A percentile compares a stretch with the other conserved stretches of the same genome.
Conservation (phyloP, 2,329 filamentous ascomycete genomes). For the Teratosphaeria zuluensis region DNA sequence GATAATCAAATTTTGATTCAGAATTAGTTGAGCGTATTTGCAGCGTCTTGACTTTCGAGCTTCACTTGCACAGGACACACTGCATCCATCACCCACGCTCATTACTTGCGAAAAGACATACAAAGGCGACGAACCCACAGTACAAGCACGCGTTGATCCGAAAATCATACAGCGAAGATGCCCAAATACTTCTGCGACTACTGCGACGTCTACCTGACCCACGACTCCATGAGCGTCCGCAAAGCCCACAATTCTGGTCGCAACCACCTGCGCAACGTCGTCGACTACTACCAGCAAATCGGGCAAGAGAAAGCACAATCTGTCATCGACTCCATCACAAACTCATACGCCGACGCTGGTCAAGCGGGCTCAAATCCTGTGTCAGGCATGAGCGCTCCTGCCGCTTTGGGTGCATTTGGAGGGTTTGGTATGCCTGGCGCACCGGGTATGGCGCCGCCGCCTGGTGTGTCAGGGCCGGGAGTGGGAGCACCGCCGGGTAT, state of each 20-base stretch:
- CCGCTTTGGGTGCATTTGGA: constrained; percentile 4
- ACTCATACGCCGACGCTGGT: constrained; percentile 88
- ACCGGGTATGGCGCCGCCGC: constrained; percentile 21
- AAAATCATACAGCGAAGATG: constrained; percentile 12
- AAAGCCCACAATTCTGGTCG: constrained; percentile 96
- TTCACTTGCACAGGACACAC: not conserved
- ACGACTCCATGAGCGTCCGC: constrained; percentile 99
- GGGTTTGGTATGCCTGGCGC: constrained; percentile 7
- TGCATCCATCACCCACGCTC: not conserved
- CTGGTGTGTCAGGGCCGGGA: constrained; percentile 11
- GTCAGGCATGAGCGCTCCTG: constrained; percentile 37
- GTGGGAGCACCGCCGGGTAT: constrained; percentile 15
- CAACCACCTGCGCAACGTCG: constrained; percentile 94
- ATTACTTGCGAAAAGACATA: not conserved
- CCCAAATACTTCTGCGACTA: constrained; percentile 60
- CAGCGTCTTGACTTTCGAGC: not conserved
- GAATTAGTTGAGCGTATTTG: not conserved
- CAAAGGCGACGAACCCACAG: not conserved
- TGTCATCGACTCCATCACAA: constrained; percentile 96
- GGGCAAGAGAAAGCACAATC: constrained; percentile 97
- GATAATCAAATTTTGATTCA: not conserved
- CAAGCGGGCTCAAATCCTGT: constrained; percentile 79
- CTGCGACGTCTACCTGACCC: constrained; percentile 99
- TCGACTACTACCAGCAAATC: constrained; percentile 99
- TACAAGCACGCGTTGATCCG: not conserved